Evolutionary conservation across 2,329 filamentous ascomycete genomes (phyloP).

Genomic region (Nigrograna mackinnonii): DNA sequence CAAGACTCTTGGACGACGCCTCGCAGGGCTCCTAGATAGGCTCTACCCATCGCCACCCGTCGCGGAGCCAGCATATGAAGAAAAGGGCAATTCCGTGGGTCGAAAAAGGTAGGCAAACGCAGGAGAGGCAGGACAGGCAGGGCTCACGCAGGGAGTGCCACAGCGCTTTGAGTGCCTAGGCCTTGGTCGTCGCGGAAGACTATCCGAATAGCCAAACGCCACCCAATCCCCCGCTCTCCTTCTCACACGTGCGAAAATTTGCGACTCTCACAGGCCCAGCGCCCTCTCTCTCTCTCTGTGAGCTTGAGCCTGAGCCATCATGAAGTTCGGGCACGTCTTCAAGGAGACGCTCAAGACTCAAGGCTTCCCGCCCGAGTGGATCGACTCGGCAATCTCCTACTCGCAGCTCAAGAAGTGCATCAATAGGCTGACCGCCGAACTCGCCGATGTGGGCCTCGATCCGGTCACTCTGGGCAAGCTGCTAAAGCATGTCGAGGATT

Average conservation of each 20-base stretch:
- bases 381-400: conserved; percentile 80
- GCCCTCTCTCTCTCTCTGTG: conserved; percentile 4
- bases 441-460: conserved; percentile 72
- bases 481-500: conserved; percentile 51
- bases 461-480: conserved; percentile 70
- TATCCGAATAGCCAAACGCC: neutral
- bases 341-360: conserved; percentile 69
- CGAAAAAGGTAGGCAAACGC: no score
- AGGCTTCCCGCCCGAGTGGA: conserved; percentile 73
- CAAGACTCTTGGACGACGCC: no score
- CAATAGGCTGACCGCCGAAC: conserved; percentile 75
- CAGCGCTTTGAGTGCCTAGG: no score
- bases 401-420: conserved; percentile 86
- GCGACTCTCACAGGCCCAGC: conserved; percentile 24
- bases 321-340: conserved; percentile 89
- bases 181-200: neutral
- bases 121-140: no score
- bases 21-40: no score
- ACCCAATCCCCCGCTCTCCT: no score
- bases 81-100: no score
- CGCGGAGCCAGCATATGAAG: no score
- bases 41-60: no score
- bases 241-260: conserved; percentile 33
- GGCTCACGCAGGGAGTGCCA: no score
- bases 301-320: conserved; percentile 39